Conservation (phyloP, 2,329 filamentous ascomycete genomes). For the Cytospora piceicola region DNA sequence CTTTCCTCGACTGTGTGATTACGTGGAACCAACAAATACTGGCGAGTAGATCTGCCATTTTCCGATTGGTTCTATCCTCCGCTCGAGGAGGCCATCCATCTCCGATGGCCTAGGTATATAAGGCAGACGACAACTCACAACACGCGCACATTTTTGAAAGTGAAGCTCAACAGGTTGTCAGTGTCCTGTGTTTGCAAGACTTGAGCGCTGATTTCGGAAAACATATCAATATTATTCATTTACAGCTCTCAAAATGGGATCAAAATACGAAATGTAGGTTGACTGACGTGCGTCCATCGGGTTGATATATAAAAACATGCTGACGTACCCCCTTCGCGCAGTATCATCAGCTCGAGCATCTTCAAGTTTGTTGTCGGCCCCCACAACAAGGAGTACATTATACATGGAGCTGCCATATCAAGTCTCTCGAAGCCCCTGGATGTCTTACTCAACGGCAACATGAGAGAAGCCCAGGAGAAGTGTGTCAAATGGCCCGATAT, state of each 20-base stretch:
- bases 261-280: background rate
- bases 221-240: too few relatives aligned
- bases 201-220: too few relatives aligned
- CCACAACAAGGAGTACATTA: constrained; percentile 3
- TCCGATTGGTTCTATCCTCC: background rate
- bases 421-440: constrained; percentile 25
- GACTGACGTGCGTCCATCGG: background rate
- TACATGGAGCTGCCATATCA: constrained; percentile 15
- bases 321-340: background rate
- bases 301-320: background rate
- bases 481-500: constrained; percentile 30
- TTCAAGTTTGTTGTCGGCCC: constrained; percentile 21
- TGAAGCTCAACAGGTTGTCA: too few relatives aligned
- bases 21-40: background rate
- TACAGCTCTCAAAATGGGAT: background rate
- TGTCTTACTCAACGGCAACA: constrained; percentile 24
- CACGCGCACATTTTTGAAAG: too few relatives aligned
- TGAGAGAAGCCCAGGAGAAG: constrained; percentile 27
- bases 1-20: background rate
- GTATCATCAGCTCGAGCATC: constrained; percentile 18
- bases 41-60: background rate
- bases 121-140: too few relatives aligned
- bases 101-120: background rate
- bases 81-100: background rate
- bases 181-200: too few relatives aligned